Conservation (phyloP, 1,139 yeast species). For the Kodamaea alishanica region DNA sequence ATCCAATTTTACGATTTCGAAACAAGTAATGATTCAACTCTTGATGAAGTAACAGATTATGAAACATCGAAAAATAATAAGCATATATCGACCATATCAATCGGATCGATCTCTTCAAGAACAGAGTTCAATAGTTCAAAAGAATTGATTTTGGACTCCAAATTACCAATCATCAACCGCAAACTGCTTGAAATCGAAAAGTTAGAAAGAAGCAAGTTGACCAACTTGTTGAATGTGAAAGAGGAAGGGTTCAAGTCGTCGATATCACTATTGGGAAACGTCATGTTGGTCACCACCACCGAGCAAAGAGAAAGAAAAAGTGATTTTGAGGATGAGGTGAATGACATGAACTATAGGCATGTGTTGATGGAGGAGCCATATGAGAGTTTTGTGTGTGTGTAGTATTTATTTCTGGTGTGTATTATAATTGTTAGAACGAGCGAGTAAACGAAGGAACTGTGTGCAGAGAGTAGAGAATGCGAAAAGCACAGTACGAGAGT, state of each 20-base stretch:
- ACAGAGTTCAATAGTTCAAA: slow-evolving; percentile 8
- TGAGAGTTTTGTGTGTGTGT: slow-evolving; percentile 6
- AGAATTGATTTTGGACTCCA: neutral
- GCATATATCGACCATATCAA: slow-evolving; percentile 3
- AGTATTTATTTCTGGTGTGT: too few species aligned
- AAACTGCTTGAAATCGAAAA: slow-evolving; percentile 26
- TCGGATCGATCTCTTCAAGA: slow-evolving; percentile 5
- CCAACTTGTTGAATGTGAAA: slow-evolving; percentile 6
- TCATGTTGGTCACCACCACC: slow-evolving; percentile 21
- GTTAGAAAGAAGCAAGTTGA: slow-evolving; percentile 16
- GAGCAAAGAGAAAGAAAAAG: neutral
- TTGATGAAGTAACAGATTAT: slow-evolving; percentile 7
- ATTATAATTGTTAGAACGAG: too few species aligned
- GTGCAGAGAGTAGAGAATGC: too few species aligned
- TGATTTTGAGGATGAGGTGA: slow-evolving; percentile 10
- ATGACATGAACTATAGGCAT: slow-evolving; percentile 19
- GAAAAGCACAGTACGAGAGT: too few species aligned
- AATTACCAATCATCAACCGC: slow-evolving; percentile 22
- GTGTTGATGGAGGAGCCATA: slow-evolving; percentile 22
- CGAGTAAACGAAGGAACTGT: too few species aligned
- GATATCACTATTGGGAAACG: slow-evolving; percentile 24
- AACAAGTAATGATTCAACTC: slow-evolving; percentile 6
- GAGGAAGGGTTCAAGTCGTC: slow-evolving; percentile 4
- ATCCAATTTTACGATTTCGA: slow-evolving; percentile 20
- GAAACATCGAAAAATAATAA: slow-evolving; percentile 1